Conservation (phyloP, 2,329 filamentous ascomycete genomes). For the Seiridium cupressi region DNA sequence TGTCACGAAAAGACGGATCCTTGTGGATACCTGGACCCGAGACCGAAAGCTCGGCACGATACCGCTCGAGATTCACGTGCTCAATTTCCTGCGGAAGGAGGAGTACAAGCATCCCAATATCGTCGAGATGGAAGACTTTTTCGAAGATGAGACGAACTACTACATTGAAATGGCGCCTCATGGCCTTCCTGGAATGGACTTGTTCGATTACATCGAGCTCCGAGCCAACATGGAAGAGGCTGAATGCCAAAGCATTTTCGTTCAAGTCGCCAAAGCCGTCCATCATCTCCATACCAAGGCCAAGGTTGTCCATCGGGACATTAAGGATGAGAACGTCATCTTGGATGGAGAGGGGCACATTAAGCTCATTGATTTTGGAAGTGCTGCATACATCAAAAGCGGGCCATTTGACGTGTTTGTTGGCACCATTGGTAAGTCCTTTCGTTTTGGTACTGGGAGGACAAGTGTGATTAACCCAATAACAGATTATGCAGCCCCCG, state of each 20-base stretch:
- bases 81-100: conserved; percentile 84
- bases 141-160: conserved; percentile 85
- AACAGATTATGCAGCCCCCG: conserved; percentile 94
- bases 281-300: conserved; percentile 91
- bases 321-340: conserved; percentile 98
- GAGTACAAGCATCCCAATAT: conserved; percentile 67
- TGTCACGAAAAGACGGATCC: conserved; percentile 92
- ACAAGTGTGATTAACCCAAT: too few relatives aligned
- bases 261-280: conserved; percentile 85
- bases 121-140: conserved; percentile 71
- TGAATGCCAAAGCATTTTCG: conserved; percentile 92
- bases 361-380: conserved; percentile 97
- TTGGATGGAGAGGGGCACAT: conserved; percentile 93
- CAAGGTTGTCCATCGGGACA: conserved; percentile 91
- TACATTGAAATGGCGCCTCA: conserved; percentile 99
- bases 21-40: conserved; percentile 97
- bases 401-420: conserved; percentile 99
- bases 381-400: conserved; percentile 96
- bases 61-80: conserved; percentile 92
- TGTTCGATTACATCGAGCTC: conserved; percentile 98
- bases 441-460: neutral
- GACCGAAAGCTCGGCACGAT: conserved; percentile 92
- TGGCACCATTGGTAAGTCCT: conserved; percentile 85
- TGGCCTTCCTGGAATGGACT: conserved; percentile 93
- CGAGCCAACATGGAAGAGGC: conserved; percentile 94